These are phyloP conservation scores for Podaxis sp. DNA, from an alignment of 768 basidiomycete species.

Conservation along the genomic window DNA sequence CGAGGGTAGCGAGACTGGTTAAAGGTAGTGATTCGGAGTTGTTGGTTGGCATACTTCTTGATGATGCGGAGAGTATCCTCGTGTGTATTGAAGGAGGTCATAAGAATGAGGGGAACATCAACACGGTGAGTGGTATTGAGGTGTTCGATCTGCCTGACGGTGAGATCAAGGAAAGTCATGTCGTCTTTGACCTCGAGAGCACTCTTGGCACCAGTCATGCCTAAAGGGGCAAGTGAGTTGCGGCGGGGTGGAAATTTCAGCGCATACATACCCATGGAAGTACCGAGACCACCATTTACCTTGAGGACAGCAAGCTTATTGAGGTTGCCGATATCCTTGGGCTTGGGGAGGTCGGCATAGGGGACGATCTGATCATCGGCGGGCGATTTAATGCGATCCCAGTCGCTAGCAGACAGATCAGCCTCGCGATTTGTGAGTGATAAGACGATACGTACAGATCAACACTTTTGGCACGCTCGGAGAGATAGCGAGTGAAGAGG, in stretches of 20 bases:
- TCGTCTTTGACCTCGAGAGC: conserved; percentile 96
- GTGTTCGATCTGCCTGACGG: conserved; percentile 93
- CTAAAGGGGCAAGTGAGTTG: conserved; percentile 31
- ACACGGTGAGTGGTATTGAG: conserved; percentile 82
- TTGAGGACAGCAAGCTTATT: conserved; percentile 93
- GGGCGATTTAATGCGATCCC: conserved; percentile 89
- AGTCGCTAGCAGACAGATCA: conserved; percentile 52
- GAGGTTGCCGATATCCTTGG: conserved; percentile 63
- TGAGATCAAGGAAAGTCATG: conserved; percentile 96
- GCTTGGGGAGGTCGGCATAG: conserved; percentile 68
- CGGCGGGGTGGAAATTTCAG: background rate
- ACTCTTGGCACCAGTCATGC: conserved; percentile 86
- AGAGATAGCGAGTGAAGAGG: conserved; percentile 92
- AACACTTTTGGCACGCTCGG: conserved; percentile 81
- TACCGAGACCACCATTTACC: conserved; percentile 87
- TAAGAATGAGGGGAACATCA: conserved; percentile 95
- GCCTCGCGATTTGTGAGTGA: conserved; percentile 11
- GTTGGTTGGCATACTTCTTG: conserved; percentile 95
- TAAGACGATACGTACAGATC: conserved; percentile 65
- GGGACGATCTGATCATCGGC: conserved; percentile 83
- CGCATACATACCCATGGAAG: conserved; percentile 68
- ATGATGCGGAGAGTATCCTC: conserved; percentile 95
- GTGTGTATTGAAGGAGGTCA: conserved; percentile 99
- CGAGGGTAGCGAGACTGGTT: conserved; percentile 95
- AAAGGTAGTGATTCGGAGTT: conserved; percentile 89